phyloP scores from a whole-genome alignment of 2,329 filamentous ascomycete genomes.

The Xylariales sp. region DNA sequence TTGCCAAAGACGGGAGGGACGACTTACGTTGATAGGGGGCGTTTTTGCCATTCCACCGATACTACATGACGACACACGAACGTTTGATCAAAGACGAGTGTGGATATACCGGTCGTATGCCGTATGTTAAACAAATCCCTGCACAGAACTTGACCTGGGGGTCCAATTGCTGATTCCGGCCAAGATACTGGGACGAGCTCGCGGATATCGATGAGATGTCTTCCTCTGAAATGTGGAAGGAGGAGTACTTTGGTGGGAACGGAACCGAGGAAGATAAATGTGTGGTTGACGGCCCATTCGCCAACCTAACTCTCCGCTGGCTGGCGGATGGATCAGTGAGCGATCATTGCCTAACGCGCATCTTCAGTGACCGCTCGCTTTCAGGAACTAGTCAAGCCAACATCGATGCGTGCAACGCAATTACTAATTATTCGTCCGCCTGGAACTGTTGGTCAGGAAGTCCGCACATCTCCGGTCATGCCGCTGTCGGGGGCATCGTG shows the following conservation, averaged over 20 bases:
- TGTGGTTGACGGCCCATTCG: constrained; percentile 2
- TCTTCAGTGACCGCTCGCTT: background rate
- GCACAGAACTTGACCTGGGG: background rate
- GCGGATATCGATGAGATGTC: constrained; percentile 1
- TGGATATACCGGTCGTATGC: constrained; percentile 14
- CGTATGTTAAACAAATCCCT: constrained; percentile 4
- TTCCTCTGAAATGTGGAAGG: constrained; percentile 1
- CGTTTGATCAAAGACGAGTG: constrained; percentile 13
- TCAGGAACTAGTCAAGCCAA: background rate
- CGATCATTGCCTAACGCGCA: constrained; percentile 1
- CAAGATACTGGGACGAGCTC: constrained; percentile 2
- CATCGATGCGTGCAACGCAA: constrained; percentile 9
- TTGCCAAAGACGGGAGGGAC: too few relatives aligned
- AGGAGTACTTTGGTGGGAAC: constrained; percentile 4
- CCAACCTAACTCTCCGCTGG: constrained; percentile 2
- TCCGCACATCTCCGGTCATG: constrained; percentile 19
- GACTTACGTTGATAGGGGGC: too few relatives aligned
- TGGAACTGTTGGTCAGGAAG: constrained; percentile 17
- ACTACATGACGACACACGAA: constrained; percentile 12
- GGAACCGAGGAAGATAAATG: background rate
- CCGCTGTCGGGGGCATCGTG: constrained; percentile 16
- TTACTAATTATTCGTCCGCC: constrained; percentile 10
- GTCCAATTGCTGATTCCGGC: background rate
- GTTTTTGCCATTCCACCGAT: constrained; percentile 16
- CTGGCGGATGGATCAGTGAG: background rate